Base-by-base conservation (phyloP, 805 yeast genomes). In the Millerozyma acaciae region DNA sequence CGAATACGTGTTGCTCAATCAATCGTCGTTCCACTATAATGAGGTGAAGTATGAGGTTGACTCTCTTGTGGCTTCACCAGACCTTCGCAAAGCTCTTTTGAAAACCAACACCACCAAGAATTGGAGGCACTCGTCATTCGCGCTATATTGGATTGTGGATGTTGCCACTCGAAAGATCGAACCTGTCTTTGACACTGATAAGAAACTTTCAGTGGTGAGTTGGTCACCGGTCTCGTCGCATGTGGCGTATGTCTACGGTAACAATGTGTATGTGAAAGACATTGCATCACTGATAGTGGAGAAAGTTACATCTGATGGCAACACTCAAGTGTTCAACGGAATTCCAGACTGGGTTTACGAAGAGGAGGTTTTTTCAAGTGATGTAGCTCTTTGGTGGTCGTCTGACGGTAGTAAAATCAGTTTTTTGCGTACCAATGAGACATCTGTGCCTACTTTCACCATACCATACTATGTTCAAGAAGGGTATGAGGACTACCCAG, bases 271-370 rank as follows among this genome's bases (percentile, higher is more conserved):
- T 44, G 30, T 80, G 9, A 68, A 73, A 45, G 38, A 42, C 4
- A 34, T 53, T 4, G 13, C 26, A 7, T n/a, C 10, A n/a, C 10
- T 23, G 15, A n/a, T 23, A n/a, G n/a, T n/a, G n/a, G 48, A 40
- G 0, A 65, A 58, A 36, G 51, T 76, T 7, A 73, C 82, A 1
- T 38, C 41, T 4, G 82, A 75, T 50, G 89, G 88, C 0, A 59
- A 70, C 8, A 48, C 41, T 0, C 57, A 68, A 12, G 60, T 82
- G 4, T 67, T 71, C 39, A 79, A 84, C 44, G 95, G 86, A 5
- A 79, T 69, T 41, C 78, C 89, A 0, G 93, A 84, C 48, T 84
- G 94, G 93, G 80, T 84, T 2, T 84, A 84, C 53, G 94, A 84
- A 52, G 94, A 84, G 49, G 95, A 84, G 47, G 84, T 84, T 1